Conservation (phyloP, 2,329 filamentous ascomycete genomes). For the Sporothrix protearum region DNA sequence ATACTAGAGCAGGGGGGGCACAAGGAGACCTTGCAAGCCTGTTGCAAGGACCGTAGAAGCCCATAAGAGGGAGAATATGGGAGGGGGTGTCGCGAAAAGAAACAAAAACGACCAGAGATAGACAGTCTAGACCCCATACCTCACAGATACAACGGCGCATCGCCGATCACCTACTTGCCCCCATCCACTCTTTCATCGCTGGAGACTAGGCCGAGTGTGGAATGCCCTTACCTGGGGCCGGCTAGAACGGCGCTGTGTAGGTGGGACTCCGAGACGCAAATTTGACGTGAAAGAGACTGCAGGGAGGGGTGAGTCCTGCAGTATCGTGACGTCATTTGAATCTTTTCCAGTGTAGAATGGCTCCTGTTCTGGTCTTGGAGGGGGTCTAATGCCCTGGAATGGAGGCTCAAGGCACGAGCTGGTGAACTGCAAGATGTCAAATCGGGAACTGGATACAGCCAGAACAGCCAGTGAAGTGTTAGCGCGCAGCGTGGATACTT, state of each 20-base stretch:
- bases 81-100: neutral
- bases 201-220: constrained; percentile 3
- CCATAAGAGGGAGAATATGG: neutral
- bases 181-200: neutral
- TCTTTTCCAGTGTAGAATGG: neutral
- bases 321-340: neutral
- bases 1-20: neutral
- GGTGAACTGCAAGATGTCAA: neutral
- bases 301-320: neutral
- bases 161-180: constrained; percentile 7
- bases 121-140: neutral
- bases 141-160: constrained; percentile 5
- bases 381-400: neutral
- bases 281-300: neutral
- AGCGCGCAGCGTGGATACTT: neutral
- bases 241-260: neutral
- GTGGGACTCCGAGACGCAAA: neutral
- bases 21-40: neutral
- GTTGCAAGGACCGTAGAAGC: neutral
- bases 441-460: neutral
- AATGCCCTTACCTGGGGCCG: neutral
- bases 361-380: neutral
- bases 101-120: neutral
- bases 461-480: neutral
- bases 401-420: too few relatives aligned